Evolutionary conservation across 75 land plant species (phyloP), one percentile per base, ranked within the genome.

Genomic region (Cupressus sempervirens): DNA sequence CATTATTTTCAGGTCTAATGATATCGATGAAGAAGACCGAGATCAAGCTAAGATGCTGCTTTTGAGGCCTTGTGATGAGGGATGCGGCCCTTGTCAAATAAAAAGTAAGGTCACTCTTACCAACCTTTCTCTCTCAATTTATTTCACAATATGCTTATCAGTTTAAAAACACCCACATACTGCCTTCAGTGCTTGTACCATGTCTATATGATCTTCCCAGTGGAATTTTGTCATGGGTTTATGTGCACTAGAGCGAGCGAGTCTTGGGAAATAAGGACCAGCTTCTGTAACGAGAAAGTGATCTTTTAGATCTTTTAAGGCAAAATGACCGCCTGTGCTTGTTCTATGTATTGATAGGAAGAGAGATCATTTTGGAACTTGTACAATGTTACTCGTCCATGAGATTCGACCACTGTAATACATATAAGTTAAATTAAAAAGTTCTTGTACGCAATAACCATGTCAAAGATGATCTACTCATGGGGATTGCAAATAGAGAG

Each of bases 61-160:
- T 79, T 45, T 79, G 81, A 41, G 45, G 16, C 46, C 43, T 26
- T 20, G 26, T 41, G 48, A 45, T 1, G 29, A 79, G 40, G 48
- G 48, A 45, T 79, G 30, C 10, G 50, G 81, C 12, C 81, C 81
- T 79, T 79, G 81, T 45, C 81, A 43, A 79, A 45, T 79, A 43
- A 43, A 46, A 23, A 79, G 81, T 79, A 79, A 11, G 81, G 50
- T 41, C 50, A n/a, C 81, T 41, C 81, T 45, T 79, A 62, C 18
- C 48, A 43, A 43, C 50, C n/a, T n/a, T 0, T 6, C 38, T 18
- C 26, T 18, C 38, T 76, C 34, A 12, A 18, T 76, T 38, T 9
- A 3, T 26, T 79, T n/a, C 30, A 7, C 26, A 7, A 7, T 1
- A 20, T 41, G 1, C 45, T 38, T 7, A 41, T 26, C 30, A 79